Evolutionary conservation across 768 basidiomycete genomes (phyloP).

Genomic region (Phaffia tasmanica): DNA sequence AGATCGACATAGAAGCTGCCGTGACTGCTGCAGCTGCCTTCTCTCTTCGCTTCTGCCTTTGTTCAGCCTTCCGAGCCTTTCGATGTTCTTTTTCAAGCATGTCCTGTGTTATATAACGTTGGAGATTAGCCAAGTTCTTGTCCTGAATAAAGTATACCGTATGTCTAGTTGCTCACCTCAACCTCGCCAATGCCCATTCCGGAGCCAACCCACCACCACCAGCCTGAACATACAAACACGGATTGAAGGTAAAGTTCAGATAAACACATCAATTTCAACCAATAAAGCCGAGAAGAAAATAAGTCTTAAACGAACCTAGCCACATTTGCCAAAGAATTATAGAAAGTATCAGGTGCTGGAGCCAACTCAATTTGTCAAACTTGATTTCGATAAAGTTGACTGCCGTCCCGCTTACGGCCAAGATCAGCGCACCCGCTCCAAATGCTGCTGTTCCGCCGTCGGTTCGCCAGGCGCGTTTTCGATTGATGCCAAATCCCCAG

Average conservation of each 20-base stretch:
- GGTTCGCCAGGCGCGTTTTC: conserved; percentile 83
- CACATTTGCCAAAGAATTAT: conserved; percentile 87
- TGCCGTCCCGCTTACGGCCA: conserved; percentile 72
- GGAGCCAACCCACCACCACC: conserved; percentile 97
- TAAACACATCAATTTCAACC: neutral
- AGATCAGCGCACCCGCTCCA: conserved; percentile 65
- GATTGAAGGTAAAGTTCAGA: neutral
- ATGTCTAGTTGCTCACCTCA: conserved; percentile 44
- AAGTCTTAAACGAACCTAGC: conserved; percentile 10
- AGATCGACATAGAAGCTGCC: conserved; percentile 32
- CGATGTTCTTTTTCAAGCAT: conserved; percentile 28
- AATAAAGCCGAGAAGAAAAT: neutral
- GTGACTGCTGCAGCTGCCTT: conserved; percentile 27
- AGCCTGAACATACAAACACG: conserved; percentile 51
- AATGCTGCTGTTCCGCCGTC: conserved; percentile 95
- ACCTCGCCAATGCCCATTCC: conserved; percentile 65
- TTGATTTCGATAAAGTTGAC: conserved; percentile 80
- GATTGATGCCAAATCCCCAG: conserved; percentile 87
- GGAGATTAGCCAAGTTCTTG: neutral
- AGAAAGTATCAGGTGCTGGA: conserved; percentile 77
- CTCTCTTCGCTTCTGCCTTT: neutral
- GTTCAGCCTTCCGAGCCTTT: conserved; percentile 11
- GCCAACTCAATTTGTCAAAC: conserved; percentile 81
- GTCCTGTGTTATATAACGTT: conserved; percentile 15
- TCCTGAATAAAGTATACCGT: neutral